A percentile compares a stretch with the other conserved stretches of the same genome.
Conservation (phyloP, 202 grass and related monocot genomes). For the Setaria italica region DNA sequence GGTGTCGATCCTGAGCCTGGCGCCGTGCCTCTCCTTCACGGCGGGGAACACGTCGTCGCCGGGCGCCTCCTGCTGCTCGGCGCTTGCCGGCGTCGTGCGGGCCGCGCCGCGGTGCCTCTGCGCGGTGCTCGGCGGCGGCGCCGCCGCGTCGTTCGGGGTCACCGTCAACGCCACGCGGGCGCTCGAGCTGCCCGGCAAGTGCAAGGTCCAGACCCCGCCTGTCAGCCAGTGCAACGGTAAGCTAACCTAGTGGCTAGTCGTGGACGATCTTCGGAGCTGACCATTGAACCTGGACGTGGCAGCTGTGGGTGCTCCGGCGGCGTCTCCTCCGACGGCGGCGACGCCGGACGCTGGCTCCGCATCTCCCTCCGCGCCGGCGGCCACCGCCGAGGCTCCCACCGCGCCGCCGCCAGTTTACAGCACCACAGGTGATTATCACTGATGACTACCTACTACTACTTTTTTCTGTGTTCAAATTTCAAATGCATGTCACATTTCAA, state of each 20-base stretch:
- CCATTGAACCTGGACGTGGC: neutral
- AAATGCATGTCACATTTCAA: neutral
- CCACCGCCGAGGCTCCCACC: neutral
- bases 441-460: neutral
- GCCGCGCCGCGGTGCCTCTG: conserved; percentile 52
- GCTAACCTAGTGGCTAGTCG: neutral
- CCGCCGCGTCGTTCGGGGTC: conserved; percentile 45
- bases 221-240: conserved; percentile 56
- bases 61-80: conserved; percentile 51
- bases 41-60: conserved; percentile 43
- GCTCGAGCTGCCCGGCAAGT: conserved; percentile 48
- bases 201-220: conserved; percentile 55
- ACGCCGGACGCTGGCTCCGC: neutral
- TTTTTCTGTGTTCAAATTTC: neutral
- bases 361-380: neutral
- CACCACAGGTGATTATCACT: neutral
- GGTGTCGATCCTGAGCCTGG: conserved; percentile 46
- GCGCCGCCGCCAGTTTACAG: neutral
- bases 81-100: conserved; percentile 43
- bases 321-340: neutral
- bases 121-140: conserved; percentile 49
- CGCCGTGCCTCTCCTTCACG: conserved; percentile 52
- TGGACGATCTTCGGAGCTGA: neutral
- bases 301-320: neutral
- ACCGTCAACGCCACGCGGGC: conserved; percentile 54